Percentiles rank a stretch among this genome's conserved stretches.
Evolutionary conservation across 345 rosid species (phyloP).

Genomic region (Citrus sp.): DNA sequence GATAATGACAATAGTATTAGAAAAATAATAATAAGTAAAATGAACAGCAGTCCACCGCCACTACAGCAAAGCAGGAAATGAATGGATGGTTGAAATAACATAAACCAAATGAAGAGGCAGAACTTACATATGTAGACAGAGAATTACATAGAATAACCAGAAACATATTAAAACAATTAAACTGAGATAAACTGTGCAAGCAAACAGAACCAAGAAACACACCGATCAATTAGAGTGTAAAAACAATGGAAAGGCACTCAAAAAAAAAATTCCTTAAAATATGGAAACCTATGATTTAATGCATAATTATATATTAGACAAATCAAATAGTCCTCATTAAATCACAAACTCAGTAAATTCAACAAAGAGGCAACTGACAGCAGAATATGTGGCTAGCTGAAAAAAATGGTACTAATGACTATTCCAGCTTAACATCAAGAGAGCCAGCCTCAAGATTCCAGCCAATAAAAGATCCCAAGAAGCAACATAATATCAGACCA

Average conservation of each 20-base stretch:
- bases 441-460: background rate
- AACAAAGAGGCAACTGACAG: background rate
- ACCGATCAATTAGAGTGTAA: too few species aligned
- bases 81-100: background rate
- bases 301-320: background rate
- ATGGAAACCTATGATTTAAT: background rate
- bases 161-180: background rate
- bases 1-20: background rate
- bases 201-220: background rate
- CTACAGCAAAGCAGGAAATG: background rate
- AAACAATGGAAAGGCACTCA: background rate
- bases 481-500: background rate
- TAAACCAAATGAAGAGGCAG: background rate
- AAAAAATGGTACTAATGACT: background rate
- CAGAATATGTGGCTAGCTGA: background rate
- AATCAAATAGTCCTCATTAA: background rate
- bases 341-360: background rate
- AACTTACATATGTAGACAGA: background rate
- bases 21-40: too few species aligned
- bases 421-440: background rate
- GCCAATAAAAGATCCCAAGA: background rate
- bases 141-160: background rate
- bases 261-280: background rate
- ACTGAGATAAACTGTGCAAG: background rate
- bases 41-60: background rate